A percentile compares a stretch with the other conserved stretches of the same genome.
phyloP scores from a whole-genome alignment of 2,329 filamentous ascomycete genomes.

The Penicillium fuscoglaucum region DNA sequence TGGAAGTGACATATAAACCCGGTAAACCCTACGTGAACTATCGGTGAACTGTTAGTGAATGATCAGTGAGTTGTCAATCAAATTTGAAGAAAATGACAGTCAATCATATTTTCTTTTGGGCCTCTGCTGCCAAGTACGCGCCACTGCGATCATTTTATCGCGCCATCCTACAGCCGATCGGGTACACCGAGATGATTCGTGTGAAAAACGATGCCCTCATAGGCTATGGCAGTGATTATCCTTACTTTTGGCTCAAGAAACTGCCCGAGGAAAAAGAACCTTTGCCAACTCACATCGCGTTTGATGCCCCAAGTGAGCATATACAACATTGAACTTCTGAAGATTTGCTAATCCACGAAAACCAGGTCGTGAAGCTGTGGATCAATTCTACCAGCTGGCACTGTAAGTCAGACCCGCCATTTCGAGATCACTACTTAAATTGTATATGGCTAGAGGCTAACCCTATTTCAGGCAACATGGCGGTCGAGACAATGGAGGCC shows the following conservation, averaged over 20 bases:
- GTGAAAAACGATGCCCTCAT: not conserved
- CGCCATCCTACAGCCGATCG: not conserved
- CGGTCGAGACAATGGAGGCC: not conserved
- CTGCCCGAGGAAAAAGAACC: not conserved
- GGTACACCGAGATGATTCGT: slow-evolving; percentile 2
- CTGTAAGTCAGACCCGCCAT: not conserved
- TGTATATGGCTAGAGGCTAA: not conserved
- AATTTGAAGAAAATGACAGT: not conserved
- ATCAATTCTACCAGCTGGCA: slow-evolving; percentile 6
- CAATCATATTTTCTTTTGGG: slow-evolving; percentile 9
- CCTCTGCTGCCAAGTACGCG: not conserved
- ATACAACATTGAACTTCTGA: not conserved
- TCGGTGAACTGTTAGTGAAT: too few relatives aligned
- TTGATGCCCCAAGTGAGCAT: slow-evolving; percentile 5
- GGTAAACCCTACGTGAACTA: too few relatives aligned
- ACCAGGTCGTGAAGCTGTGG: slow-evolving; percentile 2
- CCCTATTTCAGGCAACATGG: not conserved
- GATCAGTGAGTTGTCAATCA: not conserved
- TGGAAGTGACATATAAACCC: not conserved
- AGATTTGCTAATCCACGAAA: not conserved
- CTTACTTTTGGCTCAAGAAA: slow-evolving; percentile 3
- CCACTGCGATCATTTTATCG: slow-evolving; percentile 4
- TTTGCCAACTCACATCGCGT: slow-evolving; percentile 1
- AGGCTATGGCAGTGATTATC: slow-evolving; percentile 7
- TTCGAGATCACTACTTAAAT: not conserved